Evolutionary conservation across 192 early-diverging fungal genomes (phyloP), one percentile per base, ranked within the genome.

Genomic region (Coemansia sp.): DNA sequence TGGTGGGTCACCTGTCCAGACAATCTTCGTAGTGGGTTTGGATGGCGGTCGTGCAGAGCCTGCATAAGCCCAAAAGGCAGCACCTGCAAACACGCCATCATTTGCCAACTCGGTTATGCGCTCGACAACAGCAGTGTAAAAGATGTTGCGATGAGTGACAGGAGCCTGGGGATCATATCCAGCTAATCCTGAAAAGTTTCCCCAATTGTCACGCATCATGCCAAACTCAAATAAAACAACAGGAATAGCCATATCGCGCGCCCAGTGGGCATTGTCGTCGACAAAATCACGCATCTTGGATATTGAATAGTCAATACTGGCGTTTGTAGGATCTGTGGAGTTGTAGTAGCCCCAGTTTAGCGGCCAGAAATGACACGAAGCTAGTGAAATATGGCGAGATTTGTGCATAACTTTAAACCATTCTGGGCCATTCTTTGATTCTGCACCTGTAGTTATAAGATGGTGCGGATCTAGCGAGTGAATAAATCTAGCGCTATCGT

Each of bases 61-160:
- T 19, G 83, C 56, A 44, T 84, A 90, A 14, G 85, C 88, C 88
- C 88, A 90, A 61, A 90, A 90, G 9, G 79, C 75, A n/a, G 71
- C 63, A 16, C 88, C 88, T 0, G 65, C 67, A 25, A 78, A 72
- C 6, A 67, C 51, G 18, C 68, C 60, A 12, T 73, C 32, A 7
- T 25, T 10, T 4, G 19, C 49, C 7, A 49, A 14, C 14, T 57
- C 53, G n/a, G 60, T 54, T 14, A 66, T 50, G 54, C 48, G 9
- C n/a, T 70, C 59, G 25, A 68, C 56, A 5, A 90, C 67, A 5
- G 73, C 71, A 8, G 51, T 54, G 56, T 81, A 90, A 64, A 81
- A 90, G 54, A 34, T 63, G 60, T 88, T 75, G 23, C 78, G 80
- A 27, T 90, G 75, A 0, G 72, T 76, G 2, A 82, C 74, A 0